Percentiles rank a stretch among this genome's conserved stretches.
These are phyloP conservation scores for Clitocybe nebularis DNA, from an alignment of 1,284 basidiomycete genomes.

Conservation along the genomic window DNA sequence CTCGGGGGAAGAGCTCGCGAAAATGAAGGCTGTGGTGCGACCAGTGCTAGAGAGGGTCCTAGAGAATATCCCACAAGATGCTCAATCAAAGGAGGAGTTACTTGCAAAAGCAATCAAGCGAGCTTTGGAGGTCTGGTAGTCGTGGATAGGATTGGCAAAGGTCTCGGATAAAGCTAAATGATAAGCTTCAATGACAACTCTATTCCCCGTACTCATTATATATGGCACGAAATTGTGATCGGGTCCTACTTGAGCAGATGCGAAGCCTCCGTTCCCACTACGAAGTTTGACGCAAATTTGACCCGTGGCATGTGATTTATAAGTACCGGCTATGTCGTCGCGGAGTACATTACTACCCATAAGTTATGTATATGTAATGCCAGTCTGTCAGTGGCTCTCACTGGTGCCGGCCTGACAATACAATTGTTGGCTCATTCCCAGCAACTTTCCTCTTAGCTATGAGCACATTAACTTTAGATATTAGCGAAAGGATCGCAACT, in stretches of 20 bases:
- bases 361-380: too few species aligned
- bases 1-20: constrained; percentile 42
- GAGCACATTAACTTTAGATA: constrained; percentile 43
- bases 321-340: not conserved
- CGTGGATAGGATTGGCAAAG: too few species aligned
- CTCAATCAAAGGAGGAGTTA: constrained; percentile 40
- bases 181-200: too few species aligned
- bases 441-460: too few species aligned
- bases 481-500: constrained; percentile 60
- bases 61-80: constrained; percentile 23
- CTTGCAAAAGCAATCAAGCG: constrained; percentile 40
- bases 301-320: not conserved
- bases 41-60: constrained; percentile 50
- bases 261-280: not conserved
- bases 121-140: constrained; percentile 42
- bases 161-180: too few species aligned
- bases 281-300: not conserved
- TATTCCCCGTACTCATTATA: too few species aligned
- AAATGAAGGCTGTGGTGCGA: constrained; percentile 45
- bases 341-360: constrained; percentile 3
- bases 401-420: too few species aligned
- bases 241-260: too few species aligned
- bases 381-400: too few species aligned
- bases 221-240: too few species aligned
- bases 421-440: too few species aligned